These are phyloP conservation scores for Ilex asprella DNA, from an alignment of 257 asterid genomes.

Conservation along the genomic window DNA sequence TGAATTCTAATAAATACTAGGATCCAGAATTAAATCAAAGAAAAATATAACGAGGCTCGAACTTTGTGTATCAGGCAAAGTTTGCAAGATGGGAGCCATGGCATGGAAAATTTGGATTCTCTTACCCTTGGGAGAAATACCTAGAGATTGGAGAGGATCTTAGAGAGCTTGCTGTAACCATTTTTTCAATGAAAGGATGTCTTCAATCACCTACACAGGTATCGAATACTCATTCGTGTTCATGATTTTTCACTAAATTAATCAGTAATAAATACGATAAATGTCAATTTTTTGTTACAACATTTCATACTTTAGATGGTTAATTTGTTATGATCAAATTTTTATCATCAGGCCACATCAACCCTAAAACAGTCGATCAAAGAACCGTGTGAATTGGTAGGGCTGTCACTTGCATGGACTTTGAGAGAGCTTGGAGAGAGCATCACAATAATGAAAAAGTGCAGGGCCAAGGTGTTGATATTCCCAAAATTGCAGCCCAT, in stretches of 20 bases:
- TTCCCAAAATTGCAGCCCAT: constrained; percentile 37
- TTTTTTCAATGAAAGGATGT: constrained; percentile 53
- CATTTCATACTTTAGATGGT: not conserved
- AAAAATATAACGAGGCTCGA: not conserved
- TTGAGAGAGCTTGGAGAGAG: constrained; percentile 66
- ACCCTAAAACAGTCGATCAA: constrained; percentile 30
- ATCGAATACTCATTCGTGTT: not conserved
- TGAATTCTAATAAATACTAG: too few relatives aligned
- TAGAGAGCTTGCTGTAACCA: constrained; percentile 57
- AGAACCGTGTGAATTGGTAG: constrained; percentile 44
- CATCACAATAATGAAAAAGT: constrained; percentile 45
- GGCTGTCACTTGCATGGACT: constrained; percentile 33
- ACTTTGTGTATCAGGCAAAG: constrained; percentile 45
- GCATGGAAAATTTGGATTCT: constrained; percentile 82
- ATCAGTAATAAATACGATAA: not conserved
- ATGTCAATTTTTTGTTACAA: not conserved
- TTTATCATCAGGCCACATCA: constrained; percentile 36
- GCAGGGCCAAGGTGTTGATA: constrained; percentile 32
- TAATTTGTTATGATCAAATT: not conserved
- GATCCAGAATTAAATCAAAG: too few relatives aligned
- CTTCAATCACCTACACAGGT: constrained; percentile 74
- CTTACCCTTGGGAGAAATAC: constrained; percentile 77
- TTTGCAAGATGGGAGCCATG: constrained; percentile 96
- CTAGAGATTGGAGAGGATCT: constrained; percentile 57
- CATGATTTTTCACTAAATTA: not conserved